Percentiles rank a stretch among this genome's conserved stretches.
phyloP scores from a whole-genome alignment of 495 filamentous ascomycete genomes.

The Aspergillus sparsus region DNA sequence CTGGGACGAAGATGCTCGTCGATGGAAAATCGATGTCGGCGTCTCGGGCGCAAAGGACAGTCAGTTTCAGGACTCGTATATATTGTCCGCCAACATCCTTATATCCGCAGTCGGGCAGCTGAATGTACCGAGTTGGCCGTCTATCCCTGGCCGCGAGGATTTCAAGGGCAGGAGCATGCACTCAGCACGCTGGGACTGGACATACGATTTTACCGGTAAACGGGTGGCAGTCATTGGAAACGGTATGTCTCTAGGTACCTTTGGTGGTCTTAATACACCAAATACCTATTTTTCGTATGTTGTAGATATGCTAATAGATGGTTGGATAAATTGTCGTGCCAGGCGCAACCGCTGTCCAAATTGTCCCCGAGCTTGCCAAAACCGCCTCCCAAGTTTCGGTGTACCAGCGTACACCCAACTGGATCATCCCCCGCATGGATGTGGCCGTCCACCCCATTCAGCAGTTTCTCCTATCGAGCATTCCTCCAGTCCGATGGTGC shows the following conservation, averaged over 20 bases:
- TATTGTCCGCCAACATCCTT: constrained; percentile 56
- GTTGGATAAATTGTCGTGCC: not conserved
- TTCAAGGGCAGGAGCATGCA: constrained; percentile 58
- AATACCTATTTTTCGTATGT: not conserved
- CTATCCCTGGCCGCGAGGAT: constrained; percentile 58
- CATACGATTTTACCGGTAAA: constrained; percentile 51
- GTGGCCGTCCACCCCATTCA: constrained; percentile 37
- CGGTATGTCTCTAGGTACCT: constrained; percentile 36
- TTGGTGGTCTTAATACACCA: no score
- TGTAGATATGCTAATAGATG: not conserved
- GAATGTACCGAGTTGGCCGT: constrained; percentile 59
- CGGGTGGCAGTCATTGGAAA: constrained; percentile 56
- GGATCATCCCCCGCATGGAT: constrained; percentile 57
- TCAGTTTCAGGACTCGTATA: constrained; percentile 44
- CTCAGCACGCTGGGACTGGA: constrained; percentile 55
- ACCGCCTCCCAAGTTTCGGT: constrained; percentile 56
- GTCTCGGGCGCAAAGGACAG: constrained; percentile 49
- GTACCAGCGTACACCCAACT: constrained; percentile 70
- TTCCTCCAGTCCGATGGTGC: constrained; percentile 48
- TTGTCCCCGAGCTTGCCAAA: constrained; percentile 63
- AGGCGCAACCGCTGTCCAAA: constrained; percentile 72
- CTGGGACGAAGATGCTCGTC: constrained; percentile 58
- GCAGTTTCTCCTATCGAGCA: constrained; percentile 39
- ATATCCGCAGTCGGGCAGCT: constrained; percentile 67
- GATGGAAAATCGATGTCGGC: constrained; percentile 54